Evolutionary conservation across 768 basidiomycete genomes (phyloP), one percentile per base, ranked within the genome.

Genomic region (Lactarius vividus): DNA sequence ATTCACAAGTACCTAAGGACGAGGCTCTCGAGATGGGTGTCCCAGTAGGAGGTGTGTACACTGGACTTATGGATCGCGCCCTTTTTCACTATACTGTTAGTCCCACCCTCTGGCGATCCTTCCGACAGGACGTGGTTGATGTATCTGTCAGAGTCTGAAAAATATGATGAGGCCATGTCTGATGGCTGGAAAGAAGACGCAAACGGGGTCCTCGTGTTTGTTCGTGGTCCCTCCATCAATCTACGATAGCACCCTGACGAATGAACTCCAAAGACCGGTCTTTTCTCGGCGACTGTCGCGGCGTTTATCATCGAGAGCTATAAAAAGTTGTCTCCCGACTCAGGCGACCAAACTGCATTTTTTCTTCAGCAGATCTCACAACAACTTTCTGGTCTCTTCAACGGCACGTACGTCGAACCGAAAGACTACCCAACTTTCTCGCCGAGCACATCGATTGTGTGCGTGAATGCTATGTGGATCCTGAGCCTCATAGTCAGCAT

Each of bases 231-330:
- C 13, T 52, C 15, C 49, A 15, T 52, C 49, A 13, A 8, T 26
- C 11, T 15, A 26, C 49, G 49, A 10, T 26, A 13, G 2, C 26
- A 15, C 49, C 2, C 15, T 52, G 13, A 52, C 15, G 13, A 15
- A 52, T 52, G 5, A 26, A 15, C 26, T 52, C 5, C 15, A 26
- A 26, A 72, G 71, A 71, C 71, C 0, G 71, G 71, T 57, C 61
- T 72, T 8, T 71, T 72, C 65, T 71, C 71, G 26, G 70, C 71
- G 2, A 68, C 69, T 23, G 57, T 69, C 9, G 71, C 70, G 4
- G 65, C 68, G 2, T 69, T 72, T 52, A 56, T 69, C 49, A 54
- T 71, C 26, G 49, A 26, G 26, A 52, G 49, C 6, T 52, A 52
- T 52, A 26, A 26, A 10, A 15, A 26, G 26, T 26, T 52, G 26